Conservation (phyloP, 441 rosid species). For the Brassica hybrid region DNA sequence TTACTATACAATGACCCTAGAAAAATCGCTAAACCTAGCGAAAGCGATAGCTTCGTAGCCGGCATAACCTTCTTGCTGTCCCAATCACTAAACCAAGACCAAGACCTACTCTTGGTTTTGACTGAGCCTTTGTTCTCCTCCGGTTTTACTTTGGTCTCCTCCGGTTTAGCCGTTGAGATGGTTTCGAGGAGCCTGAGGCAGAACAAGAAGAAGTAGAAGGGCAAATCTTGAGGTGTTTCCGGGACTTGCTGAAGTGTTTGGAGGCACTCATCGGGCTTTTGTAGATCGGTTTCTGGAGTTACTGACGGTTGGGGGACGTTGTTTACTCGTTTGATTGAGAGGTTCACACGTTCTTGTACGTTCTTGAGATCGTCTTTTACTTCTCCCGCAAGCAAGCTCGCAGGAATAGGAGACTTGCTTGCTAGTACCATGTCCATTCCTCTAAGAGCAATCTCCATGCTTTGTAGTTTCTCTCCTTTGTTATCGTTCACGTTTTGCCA, state of each 20-base stretch:
- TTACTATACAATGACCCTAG: too few relatives aligned
- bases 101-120: constrained; percentile 27
- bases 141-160: constrained; percentile 38
- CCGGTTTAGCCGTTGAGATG: constrained; percentile 48
- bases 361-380: constrained; percentile 47
- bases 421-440: constrained; percentile 83
- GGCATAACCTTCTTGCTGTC: constrained; percentile 52
- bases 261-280: constrained; percentile 35
- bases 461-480: constrained; percentile 59
- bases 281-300: constrained; percentile 22
- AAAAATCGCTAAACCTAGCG: too few relatives aligned
- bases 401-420: constrained; percentile 47
- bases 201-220: constrained; percentile 75
- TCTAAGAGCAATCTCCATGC: constrained; percentile 60
- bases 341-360: constrained; percentile 54
- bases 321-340: constrained; percentile 49
- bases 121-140: constrained; percentile 29
- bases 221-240: constrained; percentile 52
- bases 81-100: constrained; percentile 45
- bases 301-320: constrained; percentile 42
- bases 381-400: constrained; percentile 42
- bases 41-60: constrained; percentile 68
- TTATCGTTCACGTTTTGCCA: constrained; percentile 44
- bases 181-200: constrained; percentile 66
- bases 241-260: constrained; percentile 58